Percentiles rank a stretch among this genome's conserved stretches.
These are phyloP conservation scores for Murraya koenigii DNA, from an alignment of 345 rosid genomes.

Conservation along the genomic window DNA sequence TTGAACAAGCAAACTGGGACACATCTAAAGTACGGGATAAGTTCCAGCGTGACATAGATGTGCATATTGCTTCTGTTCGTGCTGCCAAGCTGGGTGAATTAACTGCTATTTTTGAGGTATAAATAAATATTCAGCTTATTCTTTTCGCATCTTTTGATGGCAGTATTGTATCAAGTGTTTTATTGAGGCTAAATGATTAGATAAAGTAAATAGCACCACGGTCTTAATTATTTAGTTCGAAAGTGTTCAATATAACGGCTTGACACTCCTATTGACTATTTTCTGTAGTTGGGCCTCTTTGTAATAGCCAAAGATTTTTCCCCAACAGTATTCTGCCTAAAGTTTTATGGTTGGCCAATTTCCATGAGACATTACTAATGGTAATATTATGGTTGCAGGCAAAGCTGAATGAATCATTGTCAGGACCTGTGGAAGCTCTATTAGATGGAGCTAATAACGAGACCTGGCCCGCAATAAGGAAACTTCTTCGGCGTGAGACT, in stretches of 20 bases:
- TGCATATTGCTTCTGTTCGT: conserved; percentile 76
- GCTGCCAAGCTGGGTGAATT: conserved; percentile 79
- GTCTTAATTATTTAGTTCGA: neutral
- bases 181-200: neutral
- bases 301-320: neutral
- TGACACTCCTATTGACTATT: neutral
- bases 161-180: neutral
- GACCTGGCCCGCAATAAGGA: conserved; percentile 92
- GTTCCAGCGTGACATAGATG: conserved; percentile 84
- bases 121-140: conserved; percentile 1
- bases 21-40: conserved; percentile 70
- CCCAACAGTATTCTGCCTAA: neutral
- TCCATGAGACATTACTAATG: conserved; percentile 17
- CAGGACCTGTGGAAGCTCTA: conserved; percentile 92
- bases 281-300: neutral
- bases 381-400: conserved; percentile 44
- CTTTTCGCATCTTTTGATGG: neutral
- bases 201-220: neutral
- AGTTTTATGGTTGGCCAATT: conserved; percentile 7
- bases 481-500: conserved; percentile 62
- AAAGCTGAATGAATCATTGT: conserved; percentile 65
- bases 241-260: neutral
- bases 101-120: conserved; percentile 75
- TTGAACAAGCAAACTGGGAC: conserved; percentile 95
- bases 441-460: conserved; percentile 77